phyloP scores from a whole-genome alignment of 1,284 basidiomycete species.

The Cryptococcus jaspeensis region DNA sequence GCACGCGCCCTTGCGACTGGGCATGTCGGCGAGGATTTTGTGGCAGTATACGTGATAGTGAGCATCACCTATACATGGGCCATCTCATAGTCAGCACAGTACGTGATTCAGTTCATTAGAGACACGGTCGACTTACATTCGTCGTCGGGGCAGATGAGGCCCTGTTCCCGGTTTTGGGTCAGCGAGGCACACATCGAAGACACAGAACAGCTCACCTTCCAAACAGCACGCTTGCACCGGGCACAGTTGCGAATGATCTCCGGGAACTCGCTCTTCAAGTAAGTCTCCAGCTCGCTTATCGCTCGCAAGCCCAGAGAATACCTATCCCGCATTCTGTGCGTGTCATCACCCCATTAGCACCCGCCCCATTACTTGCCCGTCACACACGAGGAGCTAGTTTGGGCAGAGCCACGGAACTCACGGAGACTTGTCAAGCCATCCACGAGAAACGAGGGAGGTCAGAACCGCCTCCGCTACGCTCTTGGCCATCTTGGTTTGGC shows the following conservation, averaged over 20 bases:
- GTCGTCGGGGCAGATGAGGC: slow-evolving; percentile 28
- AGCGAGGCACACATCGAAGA: not conserved
- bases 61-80: slow-evolving; percentile 22
- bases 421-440: slow-evolving; percentile 45
- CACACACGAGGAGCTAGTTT: too few relatives aligned
- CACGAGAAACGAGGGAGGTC: slow-evolving; percentile 35
- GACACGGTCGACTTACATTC: slow-evolving; percentile 22
- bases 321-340: slow-evolving; percentile 25
- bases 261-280: slow-evolving; percentile 37
- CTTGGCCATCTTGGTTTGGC: slow-evolving; percentile 22
- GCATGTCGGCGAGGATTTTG: slow-evolving; percentile 14
- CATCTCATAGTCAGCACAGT: not conserved
- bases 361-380: slow-evolving; percentile 13
- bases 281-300: slow-evolving; percentile 41
- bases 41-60: slow-evolving; percentile 45
- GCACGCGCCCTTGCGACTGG: slow-evolving; percentile 8
- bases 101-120: not conserved
- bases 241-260: slow-evolving; percentile 35
- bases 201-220: slow-evolving; percentile 30
- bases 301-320: slow-evolving; percentile 43
- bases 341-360: too few relatives aligned
- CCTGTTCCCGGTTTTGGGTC: slow-evolving; percentile 19
- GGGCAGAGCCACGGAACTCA: slow-evolving; percentile 13
- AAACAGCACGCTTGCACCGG: slow-evolving; percentile 35
- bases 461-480: slow-evolving; percentile 35